phyloP scores from a whole-genome alignment of 495 filamentous ascomycete species.

The Penicillium taxi region DNA sequence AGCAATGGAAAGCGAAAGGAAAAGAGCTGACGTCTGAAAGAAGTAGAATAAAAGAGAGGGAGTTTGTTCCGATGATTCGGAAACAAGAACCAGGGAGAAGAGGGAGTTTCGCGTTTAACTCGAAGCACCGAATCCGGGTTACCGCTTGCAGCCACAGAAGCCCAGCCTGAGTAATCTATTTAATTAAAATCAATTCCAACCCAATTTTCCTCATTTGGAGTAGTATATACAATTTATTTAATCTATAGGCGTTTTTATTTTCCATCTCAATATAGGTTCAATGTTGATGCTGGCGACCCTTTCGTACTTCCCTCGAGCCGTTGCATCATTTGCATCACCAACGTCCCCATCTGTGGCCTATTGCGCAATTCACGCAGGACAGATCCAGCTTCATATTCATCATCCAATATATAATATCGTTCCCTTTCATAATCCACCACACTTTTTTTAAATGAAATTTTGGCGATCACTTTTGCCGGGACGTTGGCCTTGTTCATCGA shows the following conservation, averaged over 20 bases:
- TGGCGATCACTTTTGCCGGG: conserved; percentile 34
- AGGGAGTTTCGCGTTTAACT: conserved; percentile 4
- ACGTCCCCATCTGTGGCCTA: conserved; percentile 19
- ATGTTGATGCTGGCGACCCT: conserved; percentile 22
- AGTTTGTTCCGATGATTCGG: conserved; percentile 1
- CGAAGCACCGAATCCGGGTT: conserved; percentile 17
- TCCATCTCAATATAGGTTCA: too few relatives aligned
- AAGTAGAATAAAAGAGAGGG: conserved; percentile 1
- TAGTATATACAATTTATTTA: too few relatives aligned
- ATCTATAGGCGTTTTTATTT: too few relatives aligned
- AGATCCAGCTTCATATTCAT: conserved; percentile 36
- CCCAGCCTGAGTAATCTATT: neutral
- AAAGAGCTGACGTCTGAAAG: neutral
- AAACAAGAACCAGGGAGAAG: conserved; percentile 7
- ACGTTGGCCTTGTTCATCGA: conserved; percentile 35
- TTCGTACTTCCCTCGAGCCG: conserved; percentile 23
- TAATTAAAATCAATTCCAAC: too few relatives aligned
- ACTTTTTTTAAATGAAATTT: conserved; percentile 32
- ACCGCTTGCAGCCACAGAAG: conserved; percentile 18
- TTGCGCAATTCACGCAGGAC: conserved; percentile 30
- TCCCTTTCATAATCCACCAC: conserved; percentile 29
- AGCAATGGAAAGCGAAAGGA: neutral
- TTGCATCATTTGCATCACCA: conserved; percentile 30
- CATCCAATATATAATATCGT: conserved; percentile 34
- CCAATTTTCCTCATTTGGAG: too few relatives aligned